A percentile compares a stretch with the other conserved stretches of the same genome.
Evolutionary conservation across 2,329 filamentous ascomycete species (phyloP).

Genomic region (Allantophomopsis lycopodina): DNA sequence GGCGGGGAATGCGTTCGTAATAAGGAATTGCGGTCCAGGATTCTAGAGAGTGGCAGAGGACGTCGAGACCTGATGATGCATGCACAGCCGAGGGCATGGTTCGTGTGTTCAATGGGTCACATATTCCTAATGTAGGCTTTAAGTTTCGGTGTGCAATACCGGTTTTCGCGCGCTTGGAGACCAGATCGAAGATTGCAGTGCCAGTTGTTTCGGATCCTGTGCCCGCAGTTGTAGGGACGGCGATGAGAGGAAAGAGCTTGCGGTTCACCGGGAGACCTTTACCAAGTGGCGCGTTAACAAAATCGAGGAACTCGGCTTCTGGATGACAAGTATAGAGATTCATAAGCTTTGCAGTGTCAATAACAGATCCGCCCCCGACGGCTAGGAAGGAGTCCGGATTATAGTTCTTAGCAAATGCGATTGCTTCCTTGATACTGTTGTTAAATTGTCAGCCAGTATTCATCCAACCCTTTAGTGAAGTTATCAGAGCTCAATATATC

Average conservation of each 20-base stretch:
- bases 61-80: slow-evolving; percentile 82
- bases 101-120: slow-evolving; percentile 73
- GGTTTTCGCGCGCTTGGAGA: slow-evolving; percentile 82
- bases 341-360: slow-evolving; percentile 98
- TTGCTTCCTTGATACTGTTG: slow-evolving; percentile 70
- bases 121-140: slow-evolving; percentile 88
- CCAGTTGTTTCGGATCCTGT: slow-evolving; percentile 92
- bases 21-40: slow-evolving; percentile 98
- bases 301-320: slow-evolving; percentile 89
- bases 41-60: slow-evolving; percentile 89
- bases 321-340: slow-evolving; percentile 89
- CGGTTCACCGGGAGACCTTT: slow-evolving; percentile 65
- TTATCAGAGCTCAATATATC: neutral
- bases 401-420: slow-evolving; percentile 71
- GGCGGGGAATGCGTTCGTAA: slow-evolving; percentile 70
- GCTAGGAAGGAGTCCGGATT: slow-evolving; percentile 81
- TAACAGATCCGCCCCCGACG: slow-evolving; percentile 87
- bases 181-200: slow-evolving; percentile 94
- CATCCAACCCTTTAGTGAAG: no score
- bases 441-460: neutral
- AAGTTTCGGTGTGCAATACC: slow-evolving; percentile 91
- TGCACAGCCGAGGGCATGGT: slow-evolving; percentile 95
- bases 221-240: slow-evolving; percentile 74
- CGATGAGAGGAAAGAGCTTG: slow-evolving; percentile 62
- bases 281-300: slow-evolving; percentile 90